Evolutionary conservation across 2,329 filamentous ascomycete genomes (phyloP), one percentile per base, ranked within the genome.

Genomic region (Epichloe baconii): DNA sequence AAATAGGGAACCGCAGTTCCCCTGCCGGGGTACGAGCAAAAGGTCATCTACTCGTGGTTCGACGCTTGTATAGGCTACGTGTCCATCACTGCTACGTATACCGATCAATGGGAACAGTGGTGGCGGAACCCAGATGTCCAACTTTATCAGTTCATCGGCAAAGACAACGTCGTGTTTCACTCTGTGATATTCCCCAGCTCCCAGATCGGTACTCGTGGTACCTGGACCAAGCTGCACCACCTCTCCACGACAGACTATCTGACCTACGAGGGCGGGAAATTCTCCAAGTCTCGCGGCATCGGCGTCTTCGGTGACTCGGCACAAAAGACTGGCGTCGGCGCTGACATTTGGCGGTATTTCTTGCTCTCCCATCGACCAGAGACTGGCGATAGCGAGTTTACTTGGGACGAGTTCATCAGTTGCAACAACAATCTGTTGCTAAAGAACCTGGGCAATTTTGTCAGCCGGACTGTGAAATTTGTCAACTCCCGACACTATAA

Each of bases 61-160:
- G 85, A 90, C 64, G 85, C 85, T 47, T 88, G 84, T 67, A 88
- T 93, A 59, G 88, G 88, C 15, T 94, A 94, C 64, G 82, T 86
- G 19, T 90, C 86, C 0, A 94, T 94, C 57, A 91, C 88, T 1
- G 85, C 85, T 52, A 86, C 80, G 59, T 93, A 91, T 66, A 93
- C 87, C 7, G 68, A 74, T 44, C 59, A 89, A 53, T 94, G 88
- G 88, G 80, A 90, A 68, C 76, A 83, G 60, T 94, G 88, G 88
- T 94, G 88, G 88, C 80, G 82, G 59, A 82, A 89, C 65, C 85
- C 86, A 1, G 82, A 90, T 38, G 87, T 93, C 44, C 78, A 83
- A 62, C 76, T 94, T 5, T 91, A 89, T 67, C 88, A 93, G 68
- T 90, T 93, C 73, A 85, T 93, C 78, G 88, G 88, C 67, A 94